Percentiles rank a stretch among this genome's conserved stretches.
Conservation (phyloP, 1,139 yeast species). For the Hyphopichia khmerensis region DNA sequence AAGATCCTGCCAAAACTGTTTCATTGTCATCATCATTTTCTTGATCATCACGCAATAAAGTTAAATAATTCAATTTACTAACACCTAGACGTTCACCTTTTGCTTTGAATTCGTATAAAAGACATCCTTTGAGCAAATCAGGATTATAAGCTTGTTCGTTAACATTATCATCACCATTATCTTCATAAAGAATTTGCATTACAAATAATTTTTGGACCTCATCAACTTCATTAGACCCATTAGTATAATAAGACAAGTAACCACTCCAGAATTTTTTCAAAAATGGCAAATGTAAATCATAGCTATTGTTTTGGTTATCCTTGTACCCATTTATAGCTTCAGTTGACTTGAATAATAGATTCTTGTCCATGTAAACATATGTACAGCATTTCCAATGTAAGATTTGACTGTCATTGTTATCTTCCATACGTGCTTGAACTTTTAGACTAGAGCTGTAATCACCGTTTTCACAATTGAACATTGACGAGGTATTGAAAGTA, state of each 20-base stretch:
- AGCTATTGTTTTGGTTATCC: slow-evolving; percentile 14
- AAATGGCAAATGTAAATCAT: slow-evolving; percentile 38
- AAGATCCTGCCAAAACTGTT: slow-evolving; percentile 41
- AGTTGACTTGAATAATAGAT: slow-evolving; percentile 23
- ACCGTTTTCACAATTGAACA: slow-evolving; percentile 23
- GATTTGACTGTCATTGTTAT: slow-evolving; percentile 14
- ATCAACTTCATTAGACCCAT: slow-evolving; percentile 29
- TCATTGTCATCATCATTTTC: slow-evolving; percentile 33
- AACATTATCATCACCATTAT: slow-evolving; percentile 7
- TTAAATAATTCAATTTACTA: slow-evolving; percentile 10
- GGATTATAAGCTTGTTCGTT: background rate
- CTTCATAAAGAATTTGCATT: slow-evolving; percentile 30
- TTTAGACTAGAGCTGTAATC: slow-evolving; percentile 30
- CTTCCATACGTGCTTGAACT: slow-evolving; percentile 15
- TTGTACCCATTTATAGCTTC: slow-evolving; percentile 39
- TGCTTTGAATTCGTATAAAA: slow-evolving; percentile 26
- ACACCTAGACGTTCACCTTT: slow-evolving; percentile 8
- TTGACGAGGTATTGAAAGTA: background rate
- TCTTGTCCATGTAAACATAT: slow-evolving; percentile 25
- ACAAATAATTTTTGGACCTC: slow-evolving; percentile 21
- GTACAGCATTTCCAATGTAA: slow-evolving; percentile 37
- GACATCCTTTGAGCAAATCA: slow-evolving; percentile 19
- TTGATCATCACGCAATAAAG: slow-evolving; percentile 8
- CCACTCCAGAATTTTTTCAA: slow-evolving; percentile 43
- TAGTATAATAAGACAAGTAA: slow-evolving; percentile 32